A percentile compares a stretch with the other conserved stretches of the same genome.
Conservation (phyloP, 108 stramenopile species). For the Cyclotella atomus region DNA sequence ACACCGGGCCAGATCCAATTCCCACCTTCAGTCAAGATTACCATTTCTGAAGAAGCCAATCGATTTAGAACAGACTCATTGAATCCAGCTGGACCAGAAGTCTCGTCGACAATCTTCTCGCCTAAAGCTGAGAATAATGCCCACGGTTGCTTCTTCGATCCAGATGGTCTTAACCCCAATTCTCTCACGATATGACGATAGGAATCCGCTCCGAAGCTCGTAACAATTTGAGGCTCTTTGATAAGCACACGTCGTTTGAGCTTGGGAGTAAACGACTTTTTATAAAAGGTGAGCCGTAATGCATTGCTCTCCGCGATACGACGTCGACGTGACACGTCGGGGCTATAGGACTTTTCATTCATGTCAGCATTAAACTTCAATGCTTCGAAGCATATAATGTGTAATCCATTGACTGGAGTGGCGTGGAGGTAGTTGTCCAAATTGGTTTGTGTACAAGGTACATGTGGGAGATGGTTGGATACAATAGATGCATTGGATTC, state of each 20-base stretch:
- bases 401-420: conserved; percentile 51
- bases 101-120: conserved; percentile 40
- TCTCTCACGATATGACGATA: conserved; percentile 18
- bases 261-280: conserved; percentile 15
- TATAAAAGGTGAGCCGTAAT: conserved; percentile 42
- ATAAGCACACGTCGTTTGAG: conserved; percentile 22
- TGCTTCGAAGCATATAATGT: conserved; percentile 56
- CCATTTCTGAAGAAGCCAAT: conserved; percentile 50
- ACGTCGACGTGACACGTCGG: conserved; percentile 12
- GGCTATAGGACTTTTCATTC: conserved; percentile 15
- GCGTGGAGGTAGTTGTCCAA: conserved; percentile 55
- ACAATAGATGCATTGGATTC: not conserved
- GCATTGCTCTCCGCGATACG: conserved; percentile 22
- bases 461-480: conserved; percentile 18
- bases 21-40: conserved; percentile 65
- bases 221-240: not conserved
- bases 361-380: conserved; percentile 14
- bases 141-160: conserved; percentile 59
- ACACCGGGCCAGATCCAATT: conserved; percentile 81
- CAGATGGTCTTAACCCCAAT: conserved; percentile 35
- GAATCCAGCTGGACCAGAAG: conserved; percentile 18
- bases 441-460: conserved; percentile 49
- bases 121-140: conserved; percentile 62
- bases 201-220: conserved; percentile 1
- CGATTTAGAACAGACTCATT: conserved; percentile 23